Evolutionary conservation across 2,329 filamentous ascomycete genomes (phyloP), one percentile per base, ranked within the genome.

Genomic region (Colletotrichum sp.): DNA sequence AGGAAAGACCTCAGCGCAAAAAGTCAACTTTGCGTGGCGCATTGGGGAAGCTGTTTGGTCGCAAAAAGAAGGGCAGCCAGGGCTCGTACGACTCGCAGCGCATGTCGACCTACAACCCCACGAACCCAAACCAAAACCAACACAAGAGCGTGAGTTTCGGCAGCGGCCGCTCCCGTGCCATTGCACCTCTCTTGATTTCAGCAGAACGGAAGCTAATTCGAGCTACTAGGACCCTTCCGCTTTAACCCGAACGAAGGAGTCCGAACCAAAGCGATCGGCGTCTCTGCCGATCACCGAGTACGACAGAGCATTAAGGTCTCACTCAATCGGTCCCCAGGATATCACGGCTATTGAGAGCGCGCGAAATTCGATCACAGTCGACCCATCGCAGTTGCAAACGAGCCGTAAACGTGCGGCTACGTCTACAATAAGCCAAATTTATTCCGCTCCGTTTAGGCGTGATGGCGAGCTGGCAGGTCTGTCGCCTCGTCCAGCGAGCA

Each of bases 231-330:
- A 86, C 77, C 85, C 84, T 36, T 82, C 83, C 64, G 84, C 82
- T 56, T 81, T 85, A 69, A 83, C 77, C 76, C 83, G 80, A 77
- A 76, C 76, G 56, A 84, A 81, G 64, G 84, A 83, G 67, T 79
- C 62, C 74, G 87, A 87, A 76, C 83, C 86, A 22, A 90, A 92
- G 79, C 89, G 91, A 71, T 91, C 91, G 9, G 86, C 87, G 6
- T 93, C 92, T 7, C 79, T 92, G 36, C 91, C 91, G 10, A 87
- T 93, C 66, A 91, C 88, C 61, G 91, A 93, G 78, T 91, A 89
- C 76, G 90, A 92, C 76, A 87, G 89, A 58, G 91, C 91, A 3
- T 80, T 93, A 48, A 87, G 91, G 60, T 93, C 91, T 15, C 91
- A 93, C 80, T 92, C 91, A 3, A 84, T 92, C 55, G 89, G 90